A percentile compares a stretch with the other conserved stretches of the same genome.
phyloP scores from a whole-genome alignment of 2,329 filamentous ascomycete species.

The Microsporum audouinii region DNA sequence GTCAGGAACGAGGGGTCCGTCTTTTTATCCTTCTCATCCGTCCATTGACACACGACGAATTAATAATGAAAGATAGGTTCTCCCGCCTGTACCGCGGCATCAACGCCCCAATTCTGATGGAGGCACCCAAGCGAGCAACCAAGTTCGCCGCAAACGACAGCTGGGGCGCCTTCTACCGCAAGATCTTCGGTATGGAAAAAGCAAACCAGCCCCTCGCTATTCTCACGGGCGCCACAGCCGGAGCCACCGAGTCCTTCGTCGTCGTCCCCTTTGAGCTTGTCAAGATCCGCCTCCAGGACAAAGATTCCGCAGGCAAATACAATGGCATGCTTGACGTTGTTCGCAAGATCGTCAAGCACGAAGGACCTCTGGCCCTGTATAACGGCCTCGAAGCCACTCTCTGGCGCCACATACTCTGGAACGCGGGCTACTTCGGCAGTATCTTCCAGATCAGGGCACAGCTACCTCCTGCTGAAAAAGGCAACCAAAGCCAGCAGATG shows the following conservation, averaged over 20 bases:
- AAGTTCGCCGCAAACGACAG: slow-evolving; percentile 99
- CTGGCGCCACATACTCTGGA: slow-evolving; percentile 93
- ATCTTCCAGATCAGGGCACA: slow-evolving; percentile 92
- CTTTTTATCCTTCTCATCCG: background rate
- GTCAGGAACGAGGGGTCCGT: slow-evolving; percentile 83
- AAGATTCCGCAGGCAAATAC: slow-evolving; percentile 70
- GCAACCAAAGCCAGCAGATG: slow-evolving; percentile 67
- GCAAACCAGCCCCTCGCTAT: slow-evolving; percentile 88
- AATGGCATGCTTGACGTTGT: slow-evolving; percentile 45
- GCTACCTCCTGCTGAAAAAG: slow-evolving; percentile 59
- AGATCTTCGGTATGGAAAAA: slow-evolving; percentile 68
- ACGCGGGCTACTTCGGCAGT: slow-evolving; percentile 92
- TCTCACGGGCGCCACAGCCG: slow-evolving; percentile 85
- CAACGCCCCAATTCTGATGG: slow-evolving; percentile 91
- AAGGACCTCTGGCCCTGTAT: slow-evolving; percentile 82
- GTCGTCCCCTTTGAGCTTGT: slow-evolving; percentile 97
- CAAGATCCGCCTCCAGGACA: slow-evolving; percentile 97
- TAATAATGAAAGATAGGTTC: slow-evolving; percentile 42
- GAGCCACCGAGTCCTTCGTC: slow-evolving; percentile 90
- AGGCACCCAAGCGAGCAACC: slow-evolving; percentile 88
- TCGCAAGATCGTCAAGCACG: slow-evolving; percentile 60
- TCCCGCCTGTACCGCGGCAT: slow-evolving; percentile 94
- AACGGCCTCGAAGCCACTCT: slow-evolving; percentile 93
- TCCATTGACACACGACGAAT: too few species aligned
- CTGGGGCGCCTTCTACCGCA: slow-evolving; percentile 91